Conservation (phyloP, 2,329 filamentous ascomycete species). For the Aspergillus puulaauensis region DNA sequence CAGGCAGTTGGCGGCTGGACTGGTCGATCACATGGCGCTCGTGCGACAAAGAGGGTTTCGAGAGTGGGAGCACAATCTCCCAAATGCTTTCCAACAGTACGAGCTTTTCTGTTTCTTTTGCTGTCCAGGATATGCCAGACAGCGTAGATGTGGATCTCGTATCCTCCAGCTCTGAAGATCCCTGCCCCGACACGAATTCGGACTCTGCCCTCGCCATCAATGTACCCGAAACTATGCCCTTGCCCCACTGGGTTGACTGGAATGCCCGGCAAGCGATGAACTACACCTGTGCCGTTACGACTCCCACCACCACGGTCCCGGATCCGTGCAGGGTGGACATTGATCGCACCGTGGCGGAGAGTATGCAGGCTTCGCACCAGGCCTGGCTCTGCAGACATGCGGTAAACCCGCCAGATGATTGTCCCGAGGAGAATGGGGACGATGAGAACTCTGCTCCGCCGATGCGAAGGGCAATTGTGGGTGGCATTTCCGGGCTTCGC, state of each 20-base stretch:
- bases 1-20: constrained; percentile 1
- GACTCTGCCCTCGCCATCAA: background rate
- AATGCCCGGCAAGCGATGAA: background rate
- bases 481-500: too few species aligned
- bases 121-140: background rate
- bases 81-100: background rate
- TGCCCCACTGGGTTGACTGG: background rate
- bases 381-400: background rate
- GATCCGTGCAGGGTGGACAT: background rate
- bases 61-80: background rate
- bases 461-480: too few species aligned
- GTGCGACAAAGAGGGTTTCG: constrained; percentile 9
- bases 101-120: background rate
- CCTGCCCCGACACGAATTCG: background rate
- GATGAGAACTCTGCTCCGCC: background rate
- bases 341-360: background rate
- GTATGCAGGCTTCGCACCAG: background rate
- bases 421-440: background rate
- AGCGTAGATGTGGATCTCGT: background rate
- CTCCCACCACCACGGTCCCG: background rate
- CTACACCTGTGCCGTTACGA: background rate
- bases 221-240: background rate
- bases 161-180: background rate
- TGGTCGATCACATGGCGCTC: constrained; percentile 12
- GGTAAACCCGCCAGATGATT: background rate